Conservation (phyloP, 805 yeast species). For the Hyphopichia homilentoma region DNA sequence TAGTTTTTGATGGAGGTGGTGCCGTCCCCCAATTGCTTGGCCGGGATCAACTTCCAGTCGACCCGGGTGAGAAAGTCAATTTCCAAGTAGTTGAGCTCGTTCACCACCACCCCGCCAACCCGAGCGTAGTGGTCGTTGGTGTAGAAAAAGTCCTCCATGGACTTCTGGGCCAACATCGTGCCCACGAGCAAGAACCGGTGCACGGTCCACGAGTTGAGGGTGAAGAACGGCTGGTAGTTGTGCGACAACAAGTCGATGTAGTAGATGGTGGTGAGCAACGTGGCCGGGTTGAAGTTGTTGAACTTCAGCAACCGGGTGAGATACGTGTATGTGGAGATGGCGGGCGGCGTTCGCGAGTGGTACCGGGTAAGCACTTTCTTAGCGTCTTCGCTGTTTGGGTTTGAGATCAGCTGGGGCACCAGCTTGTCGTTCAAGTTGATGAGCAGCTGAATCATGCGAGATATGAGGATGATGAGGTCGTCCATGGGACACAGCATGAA, state of each 20-base stretch:
- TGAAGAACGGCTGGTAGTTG: slow-evolving; percentile 70
- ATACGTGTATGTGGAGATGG: slow-evolving; percentile 76
- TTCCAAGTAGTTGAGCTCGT: slow-evolving; percentile 82
- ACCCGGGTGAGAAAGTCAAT: slow-evolving; percentile 81
- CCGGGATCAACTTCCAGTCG: slow-evolving; percentile 55
- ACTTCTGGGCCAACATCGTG: slow-evolving; percentile 86
- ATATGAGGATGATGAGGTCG: slow-evolving; percentile 65
- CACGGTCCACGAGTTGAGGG: slow-evolving; percentile 86
- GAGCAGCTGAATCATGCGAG: slow-evolving; percentile 77
- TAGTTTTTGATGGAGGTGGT: slow-evolving; percentile 24
- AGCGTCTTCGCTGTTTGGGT: slow-evolving; percentile 15
- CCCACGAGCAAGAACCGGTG: slow-evolving; percentile 89
- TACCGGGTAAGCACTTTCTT: slow-evolving; percentile 64
- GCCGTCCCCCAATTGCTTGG: slow-evolving; percentile 20
- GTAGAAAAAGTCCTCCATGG: slow-evolving; percentile 89
- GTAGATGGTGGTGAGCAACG: slow-evolving; percentile 77
- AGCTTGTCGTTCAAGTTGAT: slow-evolving; percentile 68
- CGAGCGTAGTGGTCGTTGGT: slow-evolving; percentile 92
- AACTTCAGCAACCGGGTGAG: slow-evolving; percentile 73
- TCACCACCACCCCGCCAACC: slow-evolving; percentile 87
- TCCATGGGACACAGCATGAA: slow-evolving; percentile 67
- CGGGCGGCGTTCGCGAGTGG: slow-evolving; percentile 91
- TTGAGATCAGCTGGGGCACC: slow-evolving; percentile 32
- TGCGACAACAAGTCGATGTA: slow-evolving; percentile 82
- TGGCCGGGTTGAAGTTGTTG: slow-evolving; percentile 81